phyloP scores from a whole-genome alignment of 2,329 filamentous ascomycete genomes.

The Paecilomyces niveus region DNA sequence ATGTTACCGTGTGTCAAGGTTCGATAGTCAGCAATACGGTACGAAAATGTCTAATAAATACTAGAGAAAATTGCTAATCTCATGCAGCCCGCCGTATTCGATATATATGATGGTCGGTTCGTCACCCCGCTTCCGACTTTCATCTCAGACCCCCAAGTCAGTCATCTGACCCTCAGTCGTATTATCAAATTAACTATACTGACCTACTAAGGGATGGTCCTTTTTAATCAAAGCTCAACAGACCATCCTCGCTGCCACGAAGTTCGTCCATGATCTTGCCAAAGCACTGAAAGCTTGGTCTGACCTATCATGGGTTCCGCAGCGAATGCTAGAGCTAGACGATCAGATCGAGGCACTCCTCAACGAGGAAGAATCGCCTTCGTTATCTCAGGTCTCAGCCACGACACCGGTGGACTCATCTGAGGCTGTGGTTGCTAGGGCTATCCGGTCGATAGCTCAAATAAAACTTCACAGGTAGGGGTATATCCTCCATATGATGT shows the following conservation, averaged over 20 bases:
- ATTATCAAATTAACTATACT: background rate
- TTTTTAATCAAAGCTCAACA: conserved; percentile 18
- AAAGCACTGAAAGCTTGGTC: conserved; percentile 4
- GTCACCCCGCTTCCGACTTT: conserved; percentile 13
- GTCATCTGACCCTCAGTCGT: background rate
- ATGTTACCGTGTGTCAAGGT: conserved; percentile 45
- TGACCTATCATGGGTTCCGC: conserved; percentile 8
- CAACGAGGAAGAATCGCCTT: background rate
- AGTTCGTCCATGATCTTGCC: conserved; percentile 15
- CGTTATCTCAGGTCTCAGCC: background rate
- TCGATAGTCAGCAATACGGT: conserved; percentile 47
- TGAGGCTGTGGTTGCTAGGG: conserved; percentile 14
- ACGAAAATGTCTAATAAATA: conserved; percentile 9
- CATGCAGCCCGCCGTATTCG: conserved; percentile 8
- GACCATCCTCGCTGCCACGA: conserved; percentile 14
- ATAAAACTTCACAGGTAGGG: conserved; percentile 19
- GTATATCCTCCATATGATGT: background rate
- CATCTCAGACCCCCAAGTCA: conserved; percentile 1
- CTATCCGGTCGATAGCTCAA: conserved; percentile 16
- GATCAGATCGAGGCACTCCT: conserved; percentile 11
- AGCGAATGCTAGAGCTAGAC: conserved; percentile 14
- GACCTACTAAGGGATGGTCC: conserved; percentile 14
- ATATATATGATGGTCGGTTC: conserved; percentile 17
- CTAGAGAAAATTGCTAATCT: conserved; percentile 1
- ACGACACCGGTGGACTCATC: conserved; percentile 3